Base-by-base conservation (phyloP, 2,329 filamentous ascomycete genomes). In the Massarina eburnea region DNA sequence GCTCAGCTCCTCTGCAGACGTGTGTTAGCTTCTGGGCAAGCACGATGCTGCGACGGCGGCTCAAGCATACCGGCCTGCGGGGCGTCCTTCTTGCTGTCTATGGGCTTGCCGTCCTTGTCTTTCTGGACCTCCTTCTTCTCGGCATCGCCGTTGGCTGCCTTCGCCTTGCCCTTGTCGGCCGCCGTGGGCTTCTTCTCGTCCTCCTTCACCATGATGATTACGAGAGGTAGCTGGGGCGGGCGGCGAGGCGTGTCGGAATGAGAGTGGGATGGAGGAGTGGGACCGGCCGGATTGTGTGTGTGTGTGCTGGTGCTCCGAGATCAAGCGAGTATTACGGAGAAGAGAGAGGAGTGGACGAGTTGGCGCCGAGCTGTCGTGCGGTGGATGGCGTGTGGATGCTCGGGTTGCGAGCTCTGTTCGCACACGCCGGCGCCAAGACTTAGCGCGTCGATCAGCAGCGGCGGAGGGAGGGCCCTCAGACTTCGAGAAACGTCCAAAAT, bases 91-190 rank as follows among this genome's bases (percentile, higher is more conserved):
- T 92, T 89, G 58, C 85, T 86, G 68, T 91, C 88, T 59, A 82
- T 71, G 39, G 80, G 72, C 76, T 90, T 90, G 48, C 84, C 86
- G 71, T 89, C 85, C 66, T 85, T 84, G 62, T 80, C 80, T 62
- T 82, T 82, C 71, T 81, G 77, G 46, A 72, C 71, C 43, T 83
- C 81, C 59, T 80, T 80, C 51, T 77, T 74, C 45, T 73, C 76
- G 51, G 84, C 83, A 50, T 81, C 77, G 62, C 82, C 81, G 48
- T 89, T 85, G 52, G 85, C 80, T 54, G 86, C 90, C 80, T 97
- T 99, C 70, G 84, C 92, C 80, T 99, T 99, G 75, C 91, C 91
- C 82, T 97, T 97, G 75, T 96, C 90, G 71, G 84, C 81, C 71
- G 86, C 78, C 74, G 88, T 89, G 72, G 88, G 81, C 80, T 86